Percentiles rank a stretch among this genome's conserved stretches.
phyloP scores from a whole-genome alignment of 352 stramenopile species.

The Pythium dissimile region DNA sequence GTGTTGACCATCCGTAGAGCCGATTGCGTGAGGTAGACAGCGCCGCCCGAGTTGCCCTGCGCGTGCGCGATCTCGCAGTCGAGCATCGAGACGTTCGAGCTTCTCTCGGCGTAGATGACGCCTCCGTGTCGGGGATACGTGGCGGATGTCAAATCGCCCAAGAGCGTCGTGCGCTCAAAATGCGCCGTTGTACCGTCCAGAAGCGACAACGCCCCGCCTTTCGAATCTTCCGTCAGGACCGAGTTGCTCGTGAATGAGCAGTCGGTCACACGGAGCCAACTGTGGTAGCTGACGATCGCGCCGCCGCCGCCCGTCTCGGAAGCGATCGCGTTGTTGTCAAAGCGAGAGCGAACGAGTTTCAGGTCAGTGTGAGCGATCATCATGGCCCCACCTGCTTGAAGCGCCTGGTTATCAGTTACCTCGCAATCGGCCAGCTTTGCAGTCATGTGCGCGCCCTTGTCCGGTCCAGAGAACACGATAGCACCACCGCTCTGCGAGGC shows the following conservation, averaged over 20 bases:
- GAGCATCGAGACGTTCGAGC: slow-evolving; percentile 27
- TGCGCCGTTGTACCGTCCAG: neutral
- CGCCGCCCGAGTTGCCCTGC: slow-evolving; percentile 36
- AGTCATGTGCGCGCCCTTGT: neutral
- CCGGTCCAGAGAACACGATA: neutral
- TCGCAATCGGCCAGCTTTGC: slow-evolving; percentile 4
- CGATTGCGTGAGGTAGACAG: slow-evolving; percentile 35
- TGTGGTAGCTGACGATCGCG: slow-evolving; percentile 10
- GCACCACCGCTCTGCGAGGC: slow-evolving; percentile 3
- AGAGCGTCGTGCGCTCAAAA: neutral
- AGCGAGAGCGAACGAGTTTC: neutral
- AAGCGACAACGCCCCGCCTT: slow-evolving; percentile 14
- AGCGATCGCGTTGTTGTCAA: slow-evolving; percentile 4
- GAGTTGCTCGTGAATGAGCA: slow-evolving; percentile 12
- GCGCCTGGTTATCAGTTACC: slow-evolving; percentile 8
- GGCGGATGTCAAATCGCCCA: neutral
- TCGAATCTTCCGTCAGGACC: neutral
- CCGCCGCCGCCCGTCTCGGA: slow-evolving; percentile 8
- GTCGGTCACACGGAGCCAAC: neutral
- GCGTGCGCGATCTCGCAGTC: slow-evolving; percentile 39
- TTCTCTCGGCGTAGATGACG: slow-evolving; percentile 36
- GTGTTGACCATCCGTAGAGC: slow-evolving; percentile 29
- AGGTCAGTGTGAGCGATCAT: slow-evolving; percentile 1
- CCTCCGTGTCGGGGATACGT: slow-evolving; percentile 26
- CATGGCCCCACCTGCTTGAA: slow-evolving; percentile 11